phyloP scores from a whole-genome alignment of 1,284 basidiomycete species.

The Cryptococcus hybrid region DNA sequence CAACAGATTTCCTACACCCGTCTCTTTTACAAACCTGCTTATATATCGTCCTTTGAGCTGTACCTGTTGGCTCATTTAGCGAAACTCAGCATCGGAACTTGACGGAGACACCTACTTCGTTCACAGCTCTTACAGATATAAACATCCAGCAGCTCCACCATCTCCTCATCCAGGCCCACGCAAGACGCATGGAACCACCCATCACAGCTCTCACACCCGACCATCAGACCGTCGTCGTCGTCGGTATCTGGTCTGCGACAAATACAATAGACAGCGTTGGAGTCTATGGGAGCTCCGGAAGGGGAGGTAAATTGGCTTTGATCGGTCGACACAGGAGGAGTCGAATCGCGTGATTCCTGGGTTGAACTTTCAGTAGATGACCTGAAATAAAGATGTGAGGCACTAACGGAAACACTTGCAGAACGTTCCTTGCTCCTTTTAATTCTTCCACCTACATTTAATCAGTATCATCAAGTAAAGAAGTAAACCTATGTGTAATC shows the following conservation, averaged over 20 bases:
- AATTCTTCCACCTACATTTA: constrained; percentile 18
- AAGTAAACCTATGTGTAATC: neutral
- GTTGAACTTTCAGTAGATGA: neutral
- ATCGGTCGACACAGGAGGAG: constrained; percentile 2
- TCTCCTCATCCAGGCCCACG: constrained; percentile 29
- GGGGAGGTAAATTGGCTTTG: constrained; percentile 2
- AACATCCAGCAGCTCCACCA: constrained; percentile 39
- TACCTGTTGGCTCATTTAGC: constrained; percentile 17
- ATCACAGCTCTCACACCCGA: constrained; percentile 48
- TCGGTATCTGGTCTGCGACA: constrained; percentile 38
- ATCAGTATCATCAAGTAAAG: neutral
- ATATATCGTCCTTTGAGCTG: constrained; percentile 31
- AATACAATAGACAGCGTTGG: constrained; percentile 34
- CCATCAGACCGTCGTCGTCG: constrained; percentile 36
- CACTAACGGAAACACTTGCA: neutral
- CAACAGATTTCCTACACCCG: constrained; percentile 33
- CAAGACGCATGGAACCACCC: constrained; percentile 47
- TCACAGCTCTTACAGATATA: constrained; percentile 46
- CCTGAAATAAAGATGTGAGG: neutral
- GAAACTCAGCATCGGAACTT: neutral
- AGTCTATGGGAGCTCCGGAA: constrained; percentile 10
- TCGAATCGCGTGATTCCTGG: constrained; percentile 1
- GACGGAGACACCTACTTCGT: constrained; percentile 19
- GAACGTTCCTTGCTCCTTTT: constrained; percentile 6
- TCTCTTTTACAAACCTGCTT: constrained; percentile 38